Evolutionary conservation across 148 eudicot species (phyloP), one percentile per base, ranked within the genome.

Genomic region (Vaccinium darrowii): DNA sequence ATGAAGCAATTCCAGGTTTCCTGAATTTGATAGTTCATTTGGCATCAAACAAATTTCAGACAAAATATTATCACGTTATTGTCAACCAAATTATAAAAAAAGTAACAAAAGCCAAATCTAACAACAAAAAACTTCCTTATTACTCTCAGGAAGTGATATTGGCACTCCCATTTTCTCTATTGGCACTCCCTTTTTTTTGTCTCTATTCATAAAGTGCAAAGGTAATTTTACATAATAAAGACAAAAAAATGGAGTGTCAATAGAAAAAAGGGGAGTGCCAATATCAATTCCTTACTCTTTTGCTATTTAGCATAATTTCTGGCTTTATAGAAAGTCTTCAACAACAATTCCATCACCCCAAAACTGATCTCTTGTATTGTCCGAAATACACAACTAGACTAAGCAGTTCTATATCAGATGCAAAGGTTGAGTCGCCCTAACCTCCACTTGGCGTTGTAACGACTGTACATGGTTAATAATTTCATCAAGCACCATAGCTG

Each of bases 391-490:
- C 74, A 11, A 13, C 19, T 9, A 56, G 27, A 54, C 23, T 9
- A 82, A 47, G 16, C 7, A 79, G 23, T 52, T 47, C 47, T 15
- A 27, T 18, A 81, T 73, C 65, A 81, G 43, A 85, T 80, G 74
- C 65, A 52, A 78, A 85, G 13, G 53, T 65, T 72, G 69, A 13
- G 11, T 21, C 14, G 21, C 74, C 36, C 91, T 85, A 30, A 95
- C 99, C 98, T 97, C 99, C 58, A 97, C 99, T 93, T 97, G 99
- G 47, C 92, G 96, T 85, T 97, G 99, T 90, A 97, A 87, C 56
- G 92, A 91, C 85, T 95, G 99, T 80, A 97, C 99, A 85, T 97
- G 98, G 86, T 94, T 97, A 80, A 97, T 97, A 79, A 97, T 97
- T 87, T 97, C 98, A 89, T 97, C 99, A 87, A 97, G 90, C 88